phyloP scores from a whole-genome alignment of 2,329 filamentous ascomycete species.

The Colletotrichum endophyticum region DNA sequence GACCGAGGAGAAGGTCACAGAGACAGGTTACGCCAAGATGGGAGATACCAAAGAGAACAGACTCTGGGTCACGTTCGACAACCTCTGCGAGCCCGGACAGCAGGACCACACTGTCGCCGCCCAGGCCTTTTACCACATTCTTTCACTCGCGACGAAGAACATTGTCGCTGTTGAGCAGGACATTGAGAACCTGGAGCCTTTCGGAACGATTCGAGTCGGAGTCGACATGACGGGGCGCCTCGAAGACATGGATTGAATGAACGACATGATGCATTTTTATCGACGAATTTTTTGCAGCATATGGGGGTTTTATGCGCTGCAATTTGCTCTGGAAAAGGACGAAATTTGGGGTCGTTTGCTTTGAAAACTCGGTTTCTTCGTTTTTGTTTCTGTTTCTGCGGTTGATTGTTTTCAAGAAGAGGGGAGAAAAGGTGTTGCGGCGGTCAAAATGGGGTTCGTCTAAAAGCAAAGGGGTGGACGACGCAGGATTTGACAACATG shows the following conservation, averaged over 20 bases:
- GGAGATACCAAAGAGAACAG: slow-evolving; percentile 34
- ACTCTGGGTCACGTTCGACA: slow-evolving; percentile 68
- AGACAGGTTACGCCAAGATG: slow-evolving; percentile 31
- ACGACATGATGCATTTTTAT: not conserved
- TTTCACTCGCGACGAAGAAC: slow-evolving; percentile 72
- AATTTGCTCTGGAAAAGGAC: not conserved
- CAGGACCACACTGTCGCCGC: slow-evolving; percentile 68
- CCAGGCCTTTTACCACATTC: slow-evolving; percentile 77
- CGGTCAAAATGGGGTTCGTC: not conserved
- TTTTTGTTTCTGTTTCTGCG: not conserved
- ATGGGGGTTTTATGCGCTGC: not conserved
- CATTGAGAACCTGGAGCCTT: slow-evolving; percentile 39
- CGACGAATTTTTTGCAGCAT: not conserved
- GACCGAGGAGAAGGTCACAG: slow-evolving; percentile 38
- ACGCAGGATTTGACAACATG: not conserved
- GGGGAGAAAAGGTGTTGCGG: not conserved
- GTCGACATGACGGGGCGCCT: slow-evolving; percentile 3
- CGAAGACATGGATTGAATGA: not conserved
- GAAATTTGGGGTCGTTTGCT: not conserved
- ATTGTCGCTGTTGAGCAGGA: slow-evolving; percentile 68
- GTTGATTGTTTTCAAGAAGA: not conserved
- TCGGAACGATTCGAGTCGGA: slow-evolving; percentile 53
- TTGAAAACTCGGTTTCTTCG: not conserved
- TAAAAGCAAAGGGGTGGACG: not conserved
- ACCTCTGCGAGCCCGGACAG: slow-evolving; percentile 65